Evolutionary conservation across 139 green algal genomes (phyloP).

Genomic region (Auxenochlorella protothecoides): DNA sequence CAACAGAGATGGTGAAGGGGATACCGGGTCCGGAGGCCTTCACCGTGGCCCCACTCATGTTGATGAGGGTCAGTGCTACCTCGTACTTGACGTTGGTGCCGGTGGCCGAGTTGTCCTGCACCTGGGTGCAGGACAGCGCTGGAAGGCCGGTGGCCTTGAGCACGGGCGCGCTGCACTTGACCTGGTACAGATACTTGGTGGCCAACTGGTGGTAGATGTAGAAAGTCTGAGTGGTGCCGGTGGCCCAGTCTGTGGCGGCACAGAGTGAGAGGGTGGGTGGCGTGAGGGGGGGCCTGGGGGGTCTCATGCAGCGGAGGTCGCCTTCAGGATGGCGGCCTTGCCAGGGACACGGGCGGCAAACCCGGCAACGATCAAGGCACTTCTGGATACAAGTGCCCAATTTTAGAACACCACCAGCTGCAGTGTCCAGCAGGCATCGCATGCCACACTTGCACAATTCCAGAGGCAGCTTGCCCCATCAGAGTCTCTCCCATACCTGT

Average conservation of each 20-base stretch:
- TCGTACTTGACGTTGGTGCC: background rate
- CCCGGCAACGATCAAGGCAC: too few species aligned
- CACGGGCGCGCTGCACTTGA: conserved; percentile 11
- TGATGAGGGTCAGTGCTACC: conserved; percentile 7
- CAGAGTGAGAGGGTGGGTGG: too few species aligned
- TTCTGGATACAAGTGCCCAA: too few species aligned
- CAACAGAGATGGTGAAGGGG: conserved; percentile 2
- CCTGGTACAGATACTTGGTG: conserved; percentile 7
- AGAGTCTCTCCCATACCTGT: background rate
- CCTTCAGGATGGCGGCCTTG: too few species aligned
- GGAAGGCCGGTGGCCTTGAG: background rate
- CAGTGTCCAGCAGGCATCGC: too few species aligned
- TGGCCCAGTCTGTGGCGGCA: conserved; percentile 8
- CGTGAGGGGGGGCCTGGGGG: too few species aligned
- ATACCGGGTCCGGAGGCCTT: background rate
- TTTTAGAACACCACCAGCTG: too few species aligned
- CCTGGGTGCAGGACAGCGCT: conserved; percentile 6
- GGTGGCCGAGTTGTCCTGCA: conserved; percentile 4
- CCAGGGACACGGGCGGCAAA: too few species aligned
- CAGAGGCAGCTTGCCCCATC: too few species aligned
- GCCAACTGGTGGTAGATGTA: conserved; percentile 16
- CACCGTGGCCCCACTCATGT: conserved; percentile 6
- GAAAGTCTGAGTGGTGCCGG: background rate
- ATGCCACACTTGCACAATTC: too few species aligned
- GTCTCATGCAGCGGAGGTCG: too few species aligned